Conservation (phyloP, 805 yeast species). For the Candida incommunis region DNA sequence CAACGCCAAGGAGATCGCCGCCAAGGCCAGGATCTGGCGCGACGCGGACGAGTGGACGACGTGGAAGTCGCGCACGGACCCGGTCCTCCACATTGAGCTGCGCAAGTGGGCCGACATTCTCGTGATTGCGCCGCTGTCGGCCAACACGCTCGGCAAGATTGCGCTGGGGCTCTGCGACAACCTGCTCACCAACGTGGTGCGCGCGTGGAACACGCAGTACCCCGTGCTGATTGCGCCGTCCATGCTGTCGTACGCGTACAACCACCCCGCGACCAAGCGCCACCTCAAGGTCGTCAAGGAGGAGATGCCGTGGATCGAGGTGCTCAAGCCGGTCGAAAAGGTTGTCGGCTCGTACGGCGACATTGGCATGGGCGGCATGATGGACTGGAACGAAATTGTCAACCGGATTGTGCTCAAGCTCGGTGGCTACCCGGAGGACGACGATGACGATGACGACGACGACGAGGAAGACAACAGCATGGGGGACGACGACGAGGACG, state of each 20-base stretch:
- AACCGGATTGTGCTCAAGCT: conserved; percentile 66
- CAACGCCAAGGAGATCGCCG: conserved; percentile 39
- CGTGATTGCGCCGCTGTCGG: conserved; percentile 87
- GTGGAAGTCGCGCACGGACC: conserved; percentile 76
- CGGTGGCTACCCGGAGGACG: conserved; percentile 45
- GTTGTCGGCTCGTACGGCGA: conserved; percentile 90
- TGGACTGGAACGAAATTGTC: conserved; percentile 92
- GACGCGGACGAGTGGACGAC: conserved; percentile 89
- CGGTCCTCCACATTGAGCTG: conserved; percentile 86
- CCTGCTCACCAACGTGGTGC: conserved; percentile 70
- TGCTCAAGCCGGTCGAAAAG: conserved; percentile 89
- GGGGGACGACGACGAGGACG: conserved; percentile 21
- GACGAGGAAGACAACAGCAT: conserved; percentile 30
- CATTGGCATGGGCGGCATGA: conserved; percentile 99
- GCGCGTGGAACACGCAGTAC: conserved; percentile 91
- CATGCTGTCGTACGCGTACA: conserved; percentile 87
- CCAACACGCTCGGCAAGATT: conserved; percentile 82
- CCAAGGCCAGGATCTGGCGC: conserved; percentile 76
- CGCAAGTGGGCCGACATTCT: conserved; percentile 95
- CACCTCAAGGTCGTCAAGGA: conserved; percentile 66
- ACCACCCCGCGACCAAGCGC: conserved; percentile 73
- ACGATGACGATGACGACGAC: conserved; percentile 34
- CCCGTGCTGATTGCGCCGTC: conserved; percentile 91
- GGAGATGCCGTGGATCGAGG: conserved; percentile 91
- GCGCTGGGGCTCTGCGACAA: conserved; percentile 89